Evolutionary conservation across 2,329 filamentous ascomycete species (phyloP).

Genomic region (Sarocladium oryzae): DNA sequence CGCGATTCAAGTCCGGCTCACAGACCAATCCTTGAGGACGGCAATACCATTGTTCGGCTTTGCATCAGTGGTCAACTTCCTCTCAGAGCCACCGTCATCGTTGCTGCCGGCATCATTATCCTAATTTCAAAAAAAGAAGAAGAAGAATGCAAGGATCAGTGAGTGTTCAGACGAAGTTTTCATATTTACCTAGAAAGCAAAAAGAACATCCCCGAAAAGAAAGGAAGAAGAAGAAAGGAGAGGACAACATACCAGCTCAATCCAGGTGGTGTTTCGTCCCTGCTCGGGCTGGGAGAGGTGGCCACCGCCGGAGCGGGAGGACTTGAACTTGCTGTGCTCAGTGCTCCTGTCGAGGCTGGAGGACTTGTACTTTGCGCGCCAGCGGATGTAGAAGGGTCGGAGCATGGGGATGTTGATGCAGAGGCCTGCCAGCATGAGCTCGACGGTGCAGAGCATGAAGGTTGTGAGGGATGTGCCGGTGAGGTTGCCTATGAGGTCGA

Average conservation of each 20-base stretch:
- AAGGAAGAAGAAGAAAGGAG: too few species aligned
- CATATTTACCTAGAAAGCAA: too few species aligned
- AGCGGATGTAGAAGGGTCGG: constrained; percentile 12
- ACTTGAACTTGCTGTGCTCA: not conserved
- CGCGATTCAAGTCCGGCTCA: not conserved
- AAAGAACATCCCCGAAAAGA: too few species aligned
- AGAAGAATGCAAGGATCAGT: not conserved
- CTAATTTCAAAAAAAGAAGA: too few species aligned
- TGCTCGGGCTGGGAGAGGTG: not conserved
- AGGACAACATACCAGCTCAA: constrained; percentile 7
- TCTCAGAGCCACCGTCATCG: not conserved
- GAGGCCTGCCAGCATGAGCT: constrained; percentile 12
- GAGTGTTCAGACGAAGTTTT: too few species aligned
- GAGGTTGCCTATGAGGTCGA: constrained; percentile 12
- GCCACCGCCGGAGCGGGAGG: not conserved
- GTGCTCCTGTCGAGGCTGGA: not conserved
- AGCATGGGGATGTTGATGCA: constrained; percentile 15
- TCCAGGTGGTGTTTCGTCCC: not conserved
- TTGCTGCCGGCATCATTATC: not conserved
- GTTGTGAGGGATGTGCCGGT: constrained; percentile 13
- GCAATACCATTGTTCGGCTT: not conserved
- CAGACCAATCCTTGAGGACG: not conserved
- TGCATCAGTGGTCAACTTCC: not conserved
- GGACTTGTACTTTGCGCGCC: not conserved
- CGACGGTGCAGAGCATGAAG: constrained; percentile 13